A percentile compares a stretch with the other conserved stretches of the same genome.
phyloP scores from a whole-genome alignment of 176 grass and related monocot species.

The Pontederia crassipes region DNA sequence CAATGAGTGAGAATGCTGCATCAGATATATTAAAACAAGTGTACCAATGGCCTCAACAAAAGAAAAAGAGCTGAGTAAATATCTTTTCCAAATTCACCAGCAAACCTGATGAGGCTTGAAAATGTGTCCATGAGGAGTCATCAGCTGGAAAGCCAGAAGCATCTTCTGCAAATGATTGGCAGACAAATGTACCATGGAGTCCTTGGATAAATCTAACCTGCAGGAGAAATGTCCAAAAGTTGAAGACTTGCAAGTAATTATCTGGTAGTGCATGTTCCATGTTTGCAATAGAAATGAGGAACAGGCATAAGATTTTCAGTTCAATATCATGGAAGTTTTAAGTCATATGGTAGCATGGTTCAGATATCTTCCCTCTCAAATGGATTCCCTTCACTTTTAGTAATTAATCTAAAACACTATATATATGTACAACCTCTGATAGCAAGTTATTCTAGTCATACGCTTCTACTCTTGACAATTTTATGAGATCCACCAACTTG shows the following conservation, averaged over 20 bases:
- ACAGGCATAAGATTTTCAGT: too few relatives aligned
- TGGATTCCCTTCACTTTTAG: too few relatives aligned
- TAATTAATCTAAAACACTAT: too few relatives aligned
- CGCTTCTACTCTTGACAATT: too few relatives aligned
- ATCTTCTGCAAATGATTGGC: constrained; percentile 92
- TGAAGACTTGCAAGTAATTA: too few relatives aligned
- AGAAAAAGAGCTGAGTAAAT: background rate
- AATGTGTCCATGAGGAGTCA: constrained; percentile 50
- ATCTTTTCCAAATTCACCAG: constrained; percentile 1
- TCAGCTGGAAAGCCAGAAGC: constrained; percentile 63
- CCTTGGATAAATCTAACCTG: constrained; percentile 81
- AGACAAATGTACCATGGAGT: constrained; percentile 44
- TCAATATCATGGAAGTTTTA: too few relatives aligned
- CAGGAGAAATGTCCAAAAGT: constrained; percentile 2
- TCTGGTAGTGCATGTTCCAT: too few relatives aligned
- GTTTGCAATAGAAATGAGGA: background rate
- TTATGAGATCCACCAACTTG: too few relatives aligned
- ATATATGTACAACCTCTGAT: too few relatives aligned
- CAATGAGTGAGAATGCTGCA: constrained; percentile 20
- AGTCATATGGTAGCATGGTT: too few relatives aligned
- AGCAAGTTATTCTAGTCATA: too few relatives aligned
- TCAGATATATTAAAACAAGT: constrained; percentile 24
- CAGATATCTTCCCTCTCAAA: too few relatives aligned
- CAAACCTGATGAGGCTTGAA: constrained; percentile 96
- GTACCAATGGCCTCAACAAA: constrained; percentile 7